Evolutionary conservation across 1,139 yeast genomes (phyloP), one percentile per base, ranked within the genome.

Genomic region (Saccharomyces uvarum): DNA sequence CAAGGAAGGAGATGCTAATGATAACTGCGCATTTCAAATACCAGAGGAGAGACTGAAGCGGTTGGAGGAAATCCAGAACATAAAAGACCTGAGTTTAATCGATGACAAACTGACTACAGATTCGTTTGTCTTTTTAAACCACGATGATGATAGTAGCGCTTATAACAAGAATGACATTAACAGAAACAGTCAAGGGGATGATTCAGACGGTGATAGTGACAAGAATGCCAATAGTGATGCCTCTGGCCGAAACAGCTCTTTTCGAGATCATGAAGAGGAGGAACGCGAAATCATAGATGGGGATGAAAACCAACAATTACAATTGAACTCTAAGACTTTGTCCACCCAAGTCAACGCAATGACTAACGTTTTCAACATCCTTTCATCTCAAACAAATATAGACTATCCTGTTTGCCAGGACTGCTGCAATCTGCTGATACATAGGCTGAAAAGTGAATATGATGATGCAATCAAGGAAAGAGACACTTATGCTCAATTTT

Each of bases 341-440:
- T 76, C 81, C 0, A 71, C 73, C 13, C 73, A 77, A 46, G 66
- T 79, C 16, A 73, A 71, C 47, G 70, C 80, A 14, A 69, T 88
- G 32, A 83, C 83, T 19, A 79, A 79, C n/a, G 75, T 90, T 7
- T 83, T 82, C 62, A 84, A 83, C 60, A 77, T 88, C 1, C 76
- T 81, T 61, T 84, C 80, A 28, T 83, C 83, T 8, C 84, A 85
- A 59, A 84, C 86, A 53, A 90, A 85, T 57, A 78, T 91, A n/a
- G 95, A 88, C 59, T 82, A 88, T 64, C 99, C 99, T 0, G 81
- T 95, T 14, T 91, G 98, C 62, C 77, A 77, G 33, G 98, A 91
- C 51, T 93, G 99, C 69, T 88, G 95, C 2, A 81, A 78, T 48
- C 67, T 79, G 29, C 70, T 91, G 31, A 75, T 86, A 3, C 83